Conservation (phyloP, 768 basidiomycete species). For the Auriscalpium vulgare region DNA sequence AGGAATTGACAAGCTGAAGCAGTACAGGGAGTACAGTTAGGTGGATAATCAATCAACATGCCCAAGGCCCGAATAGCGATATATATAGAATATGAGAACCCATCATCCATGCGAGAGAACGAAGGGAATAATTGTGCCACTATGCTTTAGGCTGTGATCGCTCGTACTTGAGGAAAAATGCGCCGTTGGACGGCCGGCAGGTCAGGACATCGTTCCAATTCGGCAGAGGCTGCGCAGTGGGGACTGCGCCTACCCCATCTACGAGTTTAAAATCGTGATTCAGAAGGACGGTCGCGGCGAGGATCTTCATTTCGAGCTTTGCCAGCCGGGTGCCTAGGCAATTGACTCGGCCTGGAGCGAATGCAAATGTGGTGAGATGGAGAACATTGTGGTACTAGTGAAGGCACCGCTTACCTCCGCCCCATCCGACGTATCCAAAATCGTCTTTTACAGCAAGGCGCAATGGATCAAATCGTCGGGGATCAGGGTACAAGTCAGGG, state of each 20-base stretch:
- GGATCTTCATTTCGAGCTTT: constrained; percentile 64
- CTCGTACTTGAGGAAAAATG: constrained; percentile 44
- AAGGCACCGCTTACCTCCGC: constrained; percentile 50
- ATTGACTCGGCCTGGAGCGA: constrained; percentile 47
- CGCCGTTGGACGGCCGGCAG: constrained; percentile 51
- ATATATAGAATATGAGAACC: no score
- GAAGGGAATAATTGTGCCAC: not conserved
- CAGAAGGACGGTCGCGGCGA: constrained; percentile 59
- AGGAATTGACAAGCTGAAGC: no score
- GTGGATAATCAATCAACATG: no score
- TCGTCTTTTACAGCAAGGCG: constrained; percentile 35
- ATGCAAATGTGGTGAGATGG: constrained; percentile 7
- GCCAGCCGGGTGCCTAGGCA: constrained; percentile 74
- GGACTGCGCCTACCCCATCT: constrained; percentile 40
- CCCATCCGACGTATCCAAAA: constrained; percentile 72
- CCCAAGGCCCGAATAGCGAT: no score
- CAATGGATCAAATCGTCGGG: constrained; percentile 68
- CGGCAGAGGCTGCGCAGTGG: constrained; percentile 43
- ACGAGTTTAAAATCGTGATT: constrained; percentile 54
- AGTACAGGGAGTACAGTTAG: no score
- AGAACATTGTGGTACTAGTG: constrained; percentile 1
- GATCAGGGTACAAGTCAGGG: constrained; percentile 62
- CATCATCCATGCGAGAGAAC: no score
- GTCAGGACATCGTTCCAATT: constrained; percentile 75
- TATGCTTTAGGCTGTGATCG: not conserved